A percentile compares a stretch with the other conserved stretches of the same genome.
phyloP scores from a whole-genome alignment of 768 basidiomycete genomes.

The Termitomyces sp. region DNA sequence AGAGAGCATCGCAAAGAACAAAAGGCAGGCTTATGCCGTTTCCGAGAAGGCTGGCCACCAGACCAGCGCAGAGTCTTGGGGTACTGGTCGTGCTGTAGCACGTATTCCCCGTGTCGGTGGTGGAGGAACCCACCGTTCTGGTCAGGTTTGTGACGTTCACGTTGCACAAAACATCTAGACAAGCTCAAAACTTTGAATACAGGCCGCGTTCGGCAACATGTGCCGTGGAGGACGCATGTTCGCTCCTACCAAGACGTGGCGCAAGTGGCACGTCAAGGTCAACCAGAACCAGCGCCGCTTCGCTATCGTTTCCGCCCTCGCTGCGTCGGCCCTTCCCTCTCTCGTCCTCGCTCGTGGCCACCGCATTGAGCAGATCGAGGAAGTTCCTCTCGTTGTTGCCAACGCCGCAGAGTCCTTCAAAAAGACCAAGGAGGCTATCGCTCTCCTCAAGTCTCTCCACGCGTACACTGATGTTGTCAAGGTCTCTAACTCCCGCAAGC shows the following conservation, averaged over 20 bases:
- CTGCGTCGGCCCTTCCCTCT: slow-evolving; percentile 95
- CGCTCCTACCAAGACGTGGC: slow-evolving; percentile 99
- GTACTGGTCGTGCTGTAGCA: slow-evolving; percentile 99
- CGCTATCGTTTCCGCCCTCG: slow-evolving; percentile 95
- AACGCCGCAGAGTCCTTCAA: slow-evolving; percentile 78
- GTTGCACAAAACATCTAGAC: background rate
- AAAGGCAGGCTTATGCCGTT: slow-evolving; percentile 94
- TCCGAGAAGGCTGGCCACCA: slow-evolving; percentile 98
- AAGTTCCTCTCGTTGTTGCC: slow-evolving; percentile 91
- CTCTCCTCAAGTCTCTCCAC: slow-evolving; percentile 85
- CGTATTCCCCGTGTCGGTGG: slow-evolving; percentile 99
- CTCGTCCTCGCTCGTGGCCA: slow-evolving; percentile 99
- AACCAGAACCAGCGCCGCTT: slow-evolving; percentile 99
- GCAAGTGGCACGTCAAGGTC: slow-evolving; percentile 99
- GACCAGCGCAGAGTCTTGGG: slow-evolving; percentile 99
- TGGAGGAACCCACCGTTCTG: slow-evolving; percentile 97
- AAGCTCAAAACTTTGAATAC: background rate
- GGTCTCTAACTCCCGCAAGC: slow-evolving; percentile 95
- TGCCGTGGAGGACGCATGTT: slow-evolving; percentile 99
- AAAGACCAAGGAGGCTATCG: slow-evolving; percentile 97
- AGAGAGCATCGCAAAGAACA: slow-evolving; percentile 99
- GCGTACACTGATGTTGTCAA: slow-evolving; percentile 94
- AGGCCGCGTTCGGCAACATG: slow-evolving; percentile 99
- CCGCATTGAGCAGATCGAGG: slow-evolving; percentile 95
- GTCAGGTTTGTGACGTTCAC: slow-evolving; percentile 59